Conservation (phyloP, 257 asterid genomes). For the Parsonsia alboflavescens region DNA sequence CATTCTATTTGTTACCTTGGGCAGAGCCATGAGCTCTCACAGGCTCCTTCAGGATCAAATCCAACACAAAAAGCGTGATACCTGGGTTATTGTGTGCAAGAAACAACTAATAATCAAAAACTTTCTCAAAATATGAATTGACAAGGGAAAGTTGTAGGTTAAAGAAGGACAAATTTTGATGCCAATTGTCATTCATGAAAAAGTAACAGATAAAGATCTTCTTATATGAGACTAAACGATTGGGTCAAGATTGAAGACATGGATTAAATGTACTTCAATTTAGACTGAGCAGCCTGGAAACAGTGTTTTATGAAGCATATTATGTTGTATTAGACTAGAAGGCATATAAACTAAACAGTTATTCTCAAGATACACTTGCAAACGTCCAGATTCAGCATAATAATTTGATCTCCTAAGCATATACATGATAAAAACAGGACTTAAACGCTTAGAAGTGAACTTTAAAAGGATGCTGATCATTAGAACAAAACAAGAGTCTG, state of each 20-base stretch:
- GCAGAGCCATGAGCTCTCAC: slow-evolving; percentile 90
- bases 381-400: background rate
- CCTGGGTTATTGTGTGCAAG: slow-evolving; percentile 44
- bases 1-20: slow-evolving; percentile 60
- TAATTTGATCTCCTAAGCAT: background rate
- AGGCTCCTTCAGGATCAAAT: slow-evolving; percentile 85
- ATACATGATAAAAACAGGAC: background rate
- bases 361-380: background rate
- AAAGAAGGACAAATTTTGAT: background rate
- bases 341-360: background rate
- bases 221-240: background rate
- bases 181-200: background rate
- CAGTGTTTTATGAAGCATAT: background rate
- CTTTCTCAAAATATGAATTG: background rate
- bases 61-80: slow-evolving; percentile 98
- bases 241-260: background rate
- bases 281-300: background rate
- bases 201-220: background rate
- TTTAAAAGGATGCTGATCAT: background rate
- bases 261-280: background rate
- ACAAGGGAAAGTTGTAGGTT: background rate
- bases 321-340: background rate
- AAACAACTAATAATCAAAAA: slow-evolving; percentile 5
- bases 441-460: background rate
- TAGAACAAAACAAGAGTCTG: background rate